Evolutionary conservation across 2,329 filamentous ascomycete genomes (phyloP).

Genomic region (Hypomyces rosellus): DNA sequence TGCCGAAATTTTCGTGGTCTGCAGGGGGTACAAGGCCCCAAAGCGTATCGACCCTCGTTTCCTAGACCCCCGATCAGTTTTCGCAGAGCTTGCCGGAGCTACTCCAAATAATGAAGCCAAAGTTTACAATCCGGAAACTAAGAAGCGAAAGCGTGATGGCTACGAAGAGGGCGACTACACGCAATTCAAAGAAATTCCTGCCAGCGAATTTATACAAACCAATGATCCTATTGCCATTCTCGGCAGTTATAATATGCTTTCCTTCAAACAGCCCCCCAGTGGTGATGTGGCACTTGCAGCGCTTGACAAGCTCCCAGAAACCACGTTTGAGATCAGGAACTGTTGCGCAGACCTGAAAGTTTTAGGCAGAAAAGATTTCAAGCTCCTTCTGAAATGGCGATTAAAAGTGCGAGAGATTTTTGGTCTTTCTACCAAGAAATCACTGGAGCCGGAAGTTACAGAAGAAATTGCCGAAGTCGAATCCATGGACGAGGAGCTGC

Average conservation of each 20-base stretch:
- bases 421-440: slow-evolving; percentile 73
- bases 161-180: slow-evolving; percentile 95
- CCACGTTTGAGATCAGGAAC: slow-evolving; percentile 70
- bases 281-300: slow-evolving; percentile 83
- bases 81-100: slow-evolving; percentile 80
- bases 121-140: slow-evolving; percentile 94
- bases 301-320: slow-evolving; percentile 78
- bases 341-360: slow-evolving; percentile 84
- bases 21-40: slow-evolving; percentile 88
- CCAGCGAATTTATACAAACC: slow-evolving; percentile 91
- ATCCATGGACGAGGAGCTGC: slow-evolving; percentile 90
- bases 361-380: slow-evolving; percentile 90
- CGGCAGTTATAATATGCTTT: slow-evolving; percentile 75
- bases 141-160: slow-evolving; percentile 95
- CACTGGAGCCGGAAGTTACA: slow-evolving; percentile 34
- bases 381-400: slow-evolving; percentile 81
- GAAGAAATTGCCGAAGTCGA: slow-evolving; percentile 77
- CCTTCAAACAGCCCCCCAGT: slow-evolving; percentile 72
- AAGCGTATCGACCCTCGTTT: slow-evolving; percentile 91
- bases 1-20: slow-evolving; percentile 98
- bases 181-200: slow-evolving; percentile 82
- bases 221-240: slow-evolving; percentile 89
- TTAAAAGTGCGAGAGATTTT: slow-evolving; percentile 86
- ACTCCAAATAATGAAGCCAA: slow-evolving; percentile 95
- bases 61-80: slow-evolving; percentile 81